Evolutionary conservation across 495 filamentous ascomycete species (phyloP), one percentile per base, ranked within the genome.

Genomic region (Hypoxylon fragiforme): DNA sequence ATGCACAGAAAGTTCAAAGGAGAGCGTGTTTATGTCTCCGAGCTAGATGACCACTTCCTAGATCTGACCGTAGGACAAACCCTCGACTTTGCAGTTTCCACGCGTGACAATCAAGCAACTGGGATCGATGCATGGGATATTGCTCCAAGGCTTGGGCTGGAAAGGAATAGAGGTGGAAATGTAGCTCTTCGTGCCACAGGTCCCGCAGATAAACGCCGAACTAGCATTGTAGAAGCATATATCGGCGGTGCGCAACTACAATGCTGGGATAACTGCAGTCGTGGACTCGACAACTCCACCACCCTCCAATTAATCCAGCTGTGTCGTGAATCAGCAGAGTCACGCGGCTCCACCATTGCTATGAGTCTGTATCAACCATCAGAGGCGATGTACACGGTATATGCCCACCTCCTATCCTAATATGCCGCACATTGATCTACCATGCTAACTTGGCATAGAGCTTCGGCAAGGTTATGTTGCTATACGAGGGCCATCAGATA

Each of bases 71-170:
- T 88, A 22, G 81, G 84, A 0, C 76, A 88, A 49, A 89, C 85
- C 0, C 62, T 89, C 30, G 75, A 81, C 37, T 88, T 88, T 66
- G 47, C 90, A 69, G 37, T 85, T 86, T 76, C 85, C 28, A 89
- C 87, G 0, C 90, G 88, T 0, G 79, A 80, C 12, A 80, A 87
- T 8, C 76, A 88, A 0, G 71, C 80, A 21, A 71, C 80, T 41
- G 85, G 83, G 2, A 83, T 89, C 63, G 77, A 73, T 31, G 62
- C 57, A 0, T 73, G 77, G 38, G 74, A 72, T 2, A 68, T 84
- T 60, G 81, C 91, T 63, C 95, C 91, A 3, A 81, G 85, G 26
- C 89, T 96, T 8, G 91, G 91, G 43, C 87, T 95, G 65, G 87
- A 89, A 63, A 92, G 82, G 58, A 82, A 91, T 9, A 82, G 90